Evolutionary conservation across 140 eudicot genomes (phyloP), one percentile per base, ranked within the genome.

Genomic region (Stevia rebaudiana): DNA sequence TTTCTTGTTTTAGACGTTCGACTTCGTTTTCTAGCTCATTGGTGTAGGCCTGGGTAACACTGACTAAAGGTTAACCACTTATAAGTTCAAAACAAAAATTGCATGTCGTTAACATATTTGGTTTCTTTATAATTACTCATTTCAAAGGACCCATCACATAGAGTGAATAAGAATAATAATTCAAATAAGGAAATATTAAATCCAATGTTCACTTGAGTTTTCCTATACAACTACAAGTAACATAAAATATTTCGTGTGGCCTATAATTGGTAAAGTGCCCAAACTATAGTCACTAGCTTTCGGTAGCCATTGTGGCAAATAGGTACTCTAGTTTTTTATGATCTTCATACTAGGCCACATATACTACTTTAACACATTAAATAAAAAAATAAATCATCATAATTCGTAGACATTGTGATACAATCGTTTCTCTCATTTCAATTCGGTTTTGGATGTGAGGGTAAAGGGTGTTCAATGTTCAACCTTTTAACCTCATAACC

Each of bases 11-110:
- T 79, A 89, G 55, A 15, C 78, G 79, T 0, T 79, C 83, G 0
- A 83, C 85, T 80, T 86, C 88, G 1, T 55, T 40, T 74, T 85
- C 86, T 72, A 89, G 59, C 69, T 86, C 86, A 33, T 79, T 73
- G 41, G 85, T 79, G 70, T 89, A 89, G 28, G 95, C 97, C 97
- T 85, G 72, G 28, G 15, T 30, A 74, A 51, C 25, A 51, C 17
- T 11, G 10, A 24, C 22, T 17, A 23, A 23, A 50, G 17, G 30
- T 43, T 12, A 44, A 43, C 57, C 23, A 49, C 2, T 3, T 28
- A 28, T 28, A 54, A 54, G 21, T 28, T 52, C 16, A 23, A 52
- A 12, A 11, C 11, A 5, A 12, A 23, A 52, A 11, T 52, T 4
- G 17, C 3, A 23, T 51, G 58, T 51, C 11, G 13, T 52, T 44